Evolutionary conservation across 371 early-diverging fungal genomes (phyloP), one percentile per base, ranked within the genome.

Genomic region (Apophysomyces variabilis): DNA sequence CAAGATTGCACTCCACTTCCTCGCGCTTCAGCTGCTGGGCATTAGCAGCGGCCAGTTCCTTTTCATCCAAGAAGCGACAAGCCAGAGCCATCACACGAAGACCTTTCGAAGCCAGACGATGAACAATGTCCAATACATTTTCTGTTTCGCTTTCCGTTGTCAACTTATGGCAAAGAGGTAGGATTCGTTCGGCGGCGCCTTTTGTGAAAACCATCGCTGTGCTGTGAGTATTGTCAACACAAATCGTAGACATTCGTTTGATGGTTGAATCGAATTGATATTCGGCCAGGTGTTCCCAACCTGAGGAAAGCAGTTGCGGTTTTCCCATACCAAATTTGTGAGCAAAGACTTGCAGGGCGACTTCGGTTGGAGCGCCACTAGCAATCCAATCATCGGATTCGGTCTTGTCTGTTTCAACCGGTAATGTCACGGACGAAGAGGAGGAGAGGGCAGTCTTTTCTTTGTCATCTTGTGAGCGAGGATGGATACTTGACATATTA

Each of bases 181-280:
- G 14, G 14, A 74, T 66, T n/a, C 75, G 79, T 81, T 60, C 80
- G 3, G 90, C 87, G 12, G 92, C 91, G 35, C 91, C 92, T 72
- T 91, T 91, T 79, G 86, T 59, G 77, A 87, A 69, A 67, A 85
- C 26, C 75, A 83, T 60, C 67, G 80, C 76, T 68, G 62, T 59
- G n/a, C 57, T 47, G 61, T 67, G 85, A 77, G 54, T 78, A 69
- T 65, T 77, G 18, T 74, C 50, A 36, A 60, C 26, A 38, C 64
- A 74, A 1, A 78, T 50, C 3, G 73, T 75, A 1, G 75, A 80
- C 96, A 95, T 95, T 45, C 93, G 85, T 74, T 94, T 95, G 63
- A 93, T 86, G 38, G 90, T 87, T 12, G 91, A 90, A 75, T 89
- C 88, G 58, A 91, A 91, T 13, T 88, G 87, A 61, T 82, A 85